Evolutionary conservation across 768 basidiomycete genomes (phyloP).

Genomic region (Rhizopogon salebrosus): DNA sequence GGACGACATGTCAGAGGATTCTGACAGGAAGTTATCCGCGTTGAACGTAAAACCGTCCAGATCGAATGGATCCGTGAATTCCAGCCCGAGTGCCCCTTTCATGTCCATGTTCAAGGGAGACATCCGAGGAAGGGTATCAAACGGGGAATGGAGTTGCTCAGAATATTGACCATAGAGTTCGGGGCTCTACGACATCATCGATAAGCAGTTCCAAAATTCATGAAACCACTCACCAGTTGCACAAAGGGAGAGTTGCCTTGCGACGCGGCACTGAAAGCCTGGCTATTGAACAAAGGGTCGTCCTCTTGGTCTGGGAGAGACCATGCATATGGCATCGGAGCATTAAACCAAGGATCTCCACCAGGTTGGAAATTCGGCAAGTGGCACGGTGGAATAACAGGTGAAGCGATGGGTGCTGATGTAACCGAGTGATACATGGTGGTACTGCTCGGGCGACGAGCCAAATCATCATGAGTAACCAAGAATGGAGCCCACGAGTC

Average conservation of each 20-base stretch:
- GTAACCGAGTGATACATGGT: conserved; percentile 30
- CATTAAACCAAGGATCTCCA: neutral
- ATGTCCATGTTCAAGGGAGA: neutral
- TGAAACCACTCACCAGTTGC: neutral
- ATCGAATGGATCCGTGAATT: neutral
- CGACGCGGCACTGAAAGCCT: neutral
- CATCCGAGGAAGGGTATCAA: neutral
- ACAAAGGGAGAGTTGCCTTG: neutral
- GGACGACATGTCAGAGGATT: neutral
- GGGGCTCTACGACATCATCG: neutral
- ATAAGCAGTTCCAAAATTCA: neutral
- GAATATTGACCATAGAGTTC: neutral
- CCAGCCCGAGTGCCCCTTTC: neutral
- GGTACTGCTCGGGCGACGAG: conserved; percentile 27
- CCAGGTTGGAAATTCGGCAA: neutral
- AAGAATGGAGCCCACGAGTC: conserved; percentile 17
- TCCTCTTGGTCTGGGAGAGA: neutral
- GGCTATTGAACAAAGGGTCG: neutral
- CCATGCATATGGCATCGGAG: neutral
- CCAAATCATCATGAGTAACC: conserved; percentile 27
- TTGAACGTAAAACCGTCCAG: neutral
- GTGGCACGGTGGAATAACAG: conserved; percentile 1
- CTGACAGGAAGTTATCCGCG: neutral
- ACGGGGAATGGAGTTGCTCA: neutral
- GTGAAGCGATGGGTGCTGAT: conserved; percentile 7